These are phyloP conservation scores for Stellera chamaejasme DNA, from an alignment of 345 rosid species.

Conservation along the genomic window DNA sequence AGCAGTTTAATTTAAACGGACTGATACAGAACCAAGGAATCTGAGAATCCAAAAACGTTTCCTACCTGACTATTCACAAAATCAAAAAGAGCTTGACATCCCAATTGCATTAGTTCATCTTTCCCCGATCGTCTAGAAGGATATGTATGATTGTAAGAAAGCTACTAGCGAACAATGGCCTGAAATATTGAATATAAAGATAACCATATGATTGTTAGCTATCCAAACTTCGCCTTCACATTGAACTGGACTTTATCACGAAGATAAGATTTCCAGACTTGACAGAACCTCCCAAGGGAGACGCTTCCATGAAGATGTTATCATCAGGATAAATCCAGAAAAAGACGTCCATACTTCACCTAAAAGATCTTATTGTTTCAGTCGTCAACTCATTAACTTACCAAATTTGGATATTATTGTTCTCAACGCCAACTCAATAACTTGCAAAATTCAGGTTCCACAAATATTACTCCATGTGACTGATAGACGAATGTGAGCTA, in stretches of 20 bases:
- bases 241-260: neutral
- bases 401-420: no score
- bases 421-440: no score
- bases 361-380: no score
- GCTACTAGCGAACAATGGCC: slow-evolving; percentile 78
- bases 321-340: neutral
- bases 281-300: neutral
- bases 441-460: no score
- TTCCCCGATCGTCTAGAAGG: slow-evolving; percentile 52
- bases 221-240: neutral
- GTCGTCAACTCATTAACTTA: no score
- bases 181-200: slow-evolving; percentile 17
- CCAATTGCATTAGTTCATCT: slow-evolving; percentile 47
- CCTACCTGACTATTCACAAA: slow-evolving; percentile 68
- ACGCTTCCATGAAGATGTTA: neutral
- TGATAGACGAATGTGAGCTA: neutral
- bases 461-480: no score
- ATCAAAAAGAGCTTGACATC: slow-evolving; percentile 60
- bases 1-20: neutral
- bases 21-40: neutral
- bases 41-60: slow-evolving; percentile 11
- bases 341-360: neutral
- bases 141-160: slow-evolving; percentile 58
- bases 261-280: neutral
- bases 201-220: slow-evolving; percentile 1